These are phyloP conservation scores for Chimonanthus praecox DNA, from an alignment of 164 flowering plant species.

Conservation along the genomic window DNA sequence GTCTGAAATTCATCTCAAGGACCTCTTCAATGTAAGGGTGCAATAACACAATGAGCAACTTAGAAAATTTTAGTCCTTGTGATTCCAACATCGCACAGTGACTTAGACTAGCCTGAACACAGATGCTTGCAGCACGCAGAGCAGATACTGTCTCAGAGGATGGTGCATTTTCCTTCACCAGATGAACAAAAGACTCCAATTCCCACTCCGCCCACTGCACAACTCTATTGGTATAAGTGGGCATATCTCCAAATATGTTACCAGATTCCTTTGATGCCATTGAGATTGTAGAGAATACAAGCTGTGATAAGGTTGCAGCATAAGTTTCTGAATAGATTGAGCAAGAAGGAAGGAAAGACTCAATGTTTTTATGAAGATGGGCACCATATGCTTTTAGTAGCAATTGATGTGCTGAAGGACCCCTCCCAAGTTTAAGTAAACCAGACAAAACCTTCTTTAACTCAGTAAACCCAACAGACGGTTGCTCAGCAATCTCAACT, in stretches of 20 bases:
- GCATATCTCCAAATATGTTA: constrained; percentile 69
- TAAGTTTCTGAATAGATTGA: constrained; percentile 68
- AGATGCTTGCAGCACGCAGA: constrained; percentile 69
- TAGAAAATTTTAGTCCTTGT: constrained; percentile 75
- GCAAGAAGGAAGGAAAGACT: constrained; percentile 65
- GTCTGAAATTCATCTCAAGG: constrained; percentile 71
- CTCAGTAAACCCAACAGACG: constrained; percentile 47
- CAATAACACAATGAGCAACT: constrained; percentile 79
- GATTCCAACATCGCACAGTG: constrained; percentile 73
- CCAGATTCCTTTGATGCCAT: constrained; percentile 56
- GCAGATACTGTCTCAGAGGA: constrained; percentile 69
- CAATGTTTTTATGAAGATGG: constrained; percentile 66
- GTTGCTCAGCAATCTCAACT: constrained; percentile 59
- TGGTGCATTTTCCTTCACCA: constrained; percentile 88
- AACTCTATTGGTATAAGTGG: constrained; percentile 59
- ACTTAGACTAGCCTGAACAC: constrained; percentile 80
- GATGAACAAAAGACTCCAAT: constrained; percentile 69
- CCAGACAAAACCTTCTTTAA: constrained; percentile 58
- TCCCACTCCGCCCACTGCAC: constrained; percentile 98
- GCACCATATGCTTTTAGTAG: constrained; percentile 63
- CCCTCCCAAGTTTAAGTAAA: constrained; percentile 74
- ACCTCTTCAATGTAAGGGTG: constrained; percentile 88
- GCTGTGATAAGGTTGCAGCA: constrained; percentile 70
- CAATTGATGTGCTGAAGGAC: constrained; percentile 73
- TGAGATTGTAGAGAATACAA: constrained; percentile 74